Conservation (phyloP, 768 basidiomycete genomes). For the Exsudoporus frostii region DNA sequence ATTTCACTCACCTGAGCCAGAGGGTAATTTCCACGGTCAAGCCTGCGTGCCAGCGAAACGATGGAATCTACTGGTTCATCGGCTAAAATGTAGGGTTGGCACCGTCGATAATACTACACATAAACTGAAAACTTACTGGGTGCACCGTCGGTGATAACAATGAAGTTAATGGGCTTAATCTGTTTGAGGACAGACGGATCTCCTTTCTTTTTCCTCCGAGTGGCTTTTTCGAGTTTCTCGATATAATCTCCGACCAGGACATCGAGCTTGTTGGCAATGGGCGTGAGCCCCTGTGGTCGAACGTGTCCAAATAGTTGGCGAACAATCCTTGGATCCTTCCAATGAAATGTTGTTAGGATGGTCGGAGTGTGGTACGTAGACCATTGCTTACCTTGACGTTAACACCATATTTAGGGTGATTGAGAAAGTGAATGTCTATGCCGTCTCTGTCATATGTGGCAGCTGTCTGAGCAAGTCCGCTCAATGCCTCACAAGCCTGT, state of each 20-base stretch:
- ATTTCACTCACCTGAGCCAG: constrained; percentile 44
- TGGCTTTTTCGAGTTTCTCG: constrained; percentile 32
- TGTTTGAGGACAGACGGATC: constrained; percentile 23
- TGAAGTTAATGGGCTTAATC: constrained; percentile 56
- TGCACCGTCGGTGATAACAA: constrained; percentile 63
- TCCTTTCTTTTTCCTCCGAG: constrained; percentile 21
- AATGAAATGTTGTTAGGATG: neutral
- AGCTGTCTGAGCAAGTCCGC: constrained; percentile 46
- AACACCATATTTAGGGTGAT: constrained; percentile 32
- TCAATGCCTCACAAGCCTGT: constrained; percentile 28
- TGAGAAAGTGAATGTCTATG: constrained; percentile 62
- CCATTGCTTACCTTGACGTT: constrained; percentile 38
- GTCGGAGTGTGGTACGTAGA: neutral
- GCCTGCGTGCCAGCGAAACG: constrained; percentile 42
- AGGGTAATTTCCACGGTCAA: constrained; percentile 52
- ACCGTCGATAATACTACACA: neutral
- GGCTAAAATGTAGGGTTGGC: constrained; percentile 30
- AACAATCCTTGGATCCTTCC: constrained; percentile 38
- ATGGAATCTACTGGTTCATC: constrained; percentile 53
- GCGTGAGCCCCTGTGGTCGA: constrained; percentile 42
- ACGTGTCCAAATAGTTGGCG: constrained; percentile 43
- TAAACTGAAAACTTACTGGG: constrained; percentile 41
- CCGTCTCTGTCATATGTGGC: constrained; percentile 53
- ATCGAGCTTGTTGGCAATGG: constrained; percentile 43
- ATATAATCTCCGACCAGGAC: constrained; percentile 38